Conservation (phyloP, 2,329 filamentous ascomycete species). For the Paracoccidioides lutzii region DNA sequence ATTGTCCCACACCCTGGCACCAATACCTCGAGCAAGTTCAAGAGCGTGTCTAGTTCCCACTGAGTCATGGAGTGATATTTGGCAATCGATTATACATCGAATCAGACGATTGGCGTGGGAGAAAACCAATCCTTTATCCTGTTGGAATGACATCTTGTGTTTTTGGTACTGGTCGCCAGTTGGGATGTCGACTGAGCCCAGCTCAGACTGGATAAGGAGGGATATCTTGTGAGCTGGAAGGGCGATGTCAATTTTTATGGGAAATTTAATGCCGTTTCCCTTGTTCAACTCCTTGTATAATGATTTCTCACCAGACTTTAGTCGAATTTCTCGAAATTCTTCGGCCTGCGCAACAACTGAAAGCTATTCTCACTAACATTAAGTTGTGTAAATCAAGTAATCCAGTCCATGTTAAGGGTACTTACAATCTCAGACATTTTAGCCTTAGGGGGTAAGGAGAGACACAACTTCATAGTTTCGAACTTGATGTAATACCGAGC, state of each 20-base stretch:
- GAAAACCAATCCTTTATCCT: slow-evolving; percentile 53
- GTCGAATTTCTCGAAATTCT: slow-evolving; percentile 60
- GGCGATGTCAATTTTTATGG: slow-evolving; percentile 54
- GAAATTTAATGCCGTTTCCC: slow-evolving; percentile 53
- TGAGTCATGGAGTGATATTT: slow-evolving; percentile 50
- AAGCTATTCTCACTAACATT: slow-evolving; percentile 38
- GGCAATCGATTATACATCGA: slow-evolving; percentile 65
- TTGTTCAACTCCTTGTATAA: slow-evolving; percentile 62
- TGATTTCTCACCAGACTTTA: slow-evolving; percentile 56
- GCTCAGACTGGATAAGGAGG: slow-evolving; percentile 60
- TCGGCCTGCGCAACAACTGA: slow-evolving; percentile 52
- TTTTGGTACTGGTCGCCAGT: slow-evolving; percentile 45
- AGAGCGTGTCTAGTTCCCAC: slow-evolving; percentile 55
- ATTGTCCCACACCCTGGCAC: slow-evolving; percentile 69
- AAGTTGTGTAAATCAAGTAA: not conserved
- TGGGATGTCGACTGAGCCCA: slow-evolving; percentile 53
- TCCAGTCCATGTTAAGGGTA: slow-evolving; percentile 3
- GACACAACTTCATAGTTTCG: slow-evolving; percentile 61
- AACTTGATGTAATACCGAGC: slow-evolving; percentile 70
- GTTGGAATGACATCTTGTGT: slow-evolving; percentile 43
- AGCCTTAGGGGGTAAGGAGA: slow-evolving; percentile 48
- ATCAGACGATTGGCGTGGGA: slow-evolving; percentile 57
- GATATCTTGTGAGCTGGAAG: slow-evolving; percentile 61
- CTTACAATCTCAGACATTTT: slow-evolving; percentile 57
- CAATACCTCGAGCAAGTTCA: slow-evolving; percentile 63